A percentile compares a stretch with the other conserved stretches of the same genome.
These are phyloP conservation scores for Pleurotus tuoliensis DNA, from an alignment of 768 basidiomycete genomes.

Conservation along the genomic window DNA sequence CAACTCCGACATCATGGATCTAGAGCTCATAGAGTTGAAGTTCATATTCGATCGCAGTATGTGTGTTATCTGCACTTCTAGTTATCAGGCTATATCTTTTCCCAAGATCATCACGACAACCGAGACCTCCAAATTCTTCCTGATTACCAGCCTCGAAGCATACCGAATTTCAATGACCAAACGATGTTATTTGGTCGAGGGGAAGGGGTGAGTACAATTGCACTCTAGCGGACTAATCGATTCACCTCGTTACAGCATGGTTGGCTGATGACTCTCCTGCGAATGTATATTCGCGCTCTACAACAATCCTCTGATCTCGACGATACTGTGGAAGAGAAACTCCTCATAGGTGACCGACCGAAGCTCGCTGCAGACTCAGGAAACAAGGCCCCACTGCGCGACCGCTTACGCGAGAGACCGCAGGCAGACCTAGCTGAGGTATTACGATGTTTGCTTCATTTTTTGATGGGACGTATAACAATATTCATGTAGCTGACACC, in stretches of 20 bases:
- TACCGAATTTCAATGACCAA: slow-evolving; percentile 56
- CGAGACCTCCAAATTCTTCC: slow-evolving; percentile 79
- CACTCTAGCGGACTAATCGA: neutral
- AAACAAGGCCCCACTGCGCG: slow-evolving; percentile 46
- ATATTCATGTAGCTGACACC: slow-evolving; percentile 49
- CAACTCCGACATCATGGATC: slow-evolving; percentile 67
- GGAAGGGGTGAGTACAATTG: slow-evolving; percentile 50
- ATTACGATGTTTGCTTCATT: slow-evolving; percentile 10
- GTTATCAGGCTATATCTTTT: neutral
- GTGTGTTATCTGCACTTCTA: slow-evolving; percentile 18
- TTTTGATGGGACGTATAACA: slow-evolving; percentile 1
- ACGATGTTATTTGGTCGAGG: slow-evolving; percentile 61
- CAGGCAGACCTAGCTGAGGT: slow-evolving; percentile 57
- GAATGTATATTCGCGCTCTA: slow-evolving; percentile 73
- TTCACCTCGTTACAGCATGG: slow-evolving; percentile 41
- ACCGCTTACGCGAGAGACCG: slow-evolving; percentile 50
- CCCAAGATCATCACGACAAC: slow-evolving; percentile 77
- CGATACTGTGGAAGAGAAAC: slow-evolving; percentile 76
- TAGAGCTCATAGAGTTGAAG: slow-evolving; percentile 81
- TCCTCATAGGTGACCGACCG: slow-evolving; percentile 76
- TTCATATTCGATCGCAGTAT: slow-evolving; percentile 75
- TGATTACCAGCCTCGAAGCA: slow-evolving; percentile 65
- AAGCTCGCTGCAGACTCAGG: slow-evolving; percentile 54
- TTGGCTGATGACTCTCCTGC: slow-evolving; percentile 72
- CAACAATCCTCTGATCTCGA: slow-evolving; percentile 79